These are phyloP conservation scores for Scheffersomyces quercinus DNA, from an alignment of 1,139 yeast genomes.

Conservation along the genomic window DNA sequence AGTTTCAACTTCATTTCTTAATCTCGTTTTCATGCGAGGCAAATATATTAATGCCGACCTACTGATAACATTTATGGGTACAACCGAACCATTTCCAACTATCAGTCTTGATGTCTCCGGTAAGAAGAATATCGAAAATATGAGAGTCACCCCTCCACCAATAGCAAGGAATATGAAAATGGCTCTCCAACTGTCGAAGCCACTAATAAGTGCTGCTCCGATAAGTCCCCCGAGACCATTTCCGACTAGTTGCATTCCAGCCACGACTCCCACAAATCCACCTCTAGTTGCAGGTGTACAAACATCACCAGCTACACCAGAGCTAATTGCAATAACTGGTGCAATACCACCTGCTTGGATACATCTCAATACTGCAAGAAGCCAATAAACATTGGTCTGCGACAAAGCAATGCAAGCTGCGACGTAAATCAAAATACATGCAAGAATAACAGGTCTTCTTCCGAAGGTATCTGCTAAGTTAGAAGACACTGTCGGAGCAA, in stretches of 20 bases:
- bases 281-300: slow-evolving; percentile 39
- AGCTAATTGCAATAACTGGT: slow-evolving; percentile 39
- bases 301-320: slow-evolving; percentile 45
- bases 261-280: slow-evolving; percentile 38
- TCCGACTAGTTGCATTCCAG: slow-evolving; percentile 38
- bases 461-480: slow-evolving; percentile 70
- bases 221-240: slow-evolving; percentile 43
- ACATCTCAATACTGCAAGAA: slow-evolving; percentile 36
- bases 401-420: slow-evolving; percentile 66
- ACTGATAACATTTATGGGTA: slow-evolving; percentile 23
- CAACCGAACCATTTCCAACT: slow-evolving; percentile 41
- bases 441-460: slow-evolving; percentile 61
- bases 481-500: slow-evolving; percentile 60
- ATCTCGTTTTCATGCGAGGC: slow-evolving; percentile 22
- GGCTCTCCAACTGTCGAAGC: slow-evolving; percentile 37
- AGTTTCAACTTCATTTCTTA: slow-evolving; percentile 30
- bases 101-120: slow-evolving; percentile 40
- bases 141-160: slow-evolving; percentile 34
- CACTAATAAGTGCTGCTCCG: slow-evolving; percentile 35
- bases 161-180: slow-evolving; percentile 39
- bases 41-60: slow-evolving; percentile 24
- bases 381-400: slow-evolving; percentile 43
- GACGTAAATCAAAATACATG: slow-evolving; percentile 53
- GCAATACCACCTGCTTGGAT: slow-evolving; percentile 45
- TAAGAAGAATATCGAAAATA: slow-evolving; percentile 22